Conservation (phyloP, 1,139 yeast species). For the Diutina scorzettiae region DNA sequence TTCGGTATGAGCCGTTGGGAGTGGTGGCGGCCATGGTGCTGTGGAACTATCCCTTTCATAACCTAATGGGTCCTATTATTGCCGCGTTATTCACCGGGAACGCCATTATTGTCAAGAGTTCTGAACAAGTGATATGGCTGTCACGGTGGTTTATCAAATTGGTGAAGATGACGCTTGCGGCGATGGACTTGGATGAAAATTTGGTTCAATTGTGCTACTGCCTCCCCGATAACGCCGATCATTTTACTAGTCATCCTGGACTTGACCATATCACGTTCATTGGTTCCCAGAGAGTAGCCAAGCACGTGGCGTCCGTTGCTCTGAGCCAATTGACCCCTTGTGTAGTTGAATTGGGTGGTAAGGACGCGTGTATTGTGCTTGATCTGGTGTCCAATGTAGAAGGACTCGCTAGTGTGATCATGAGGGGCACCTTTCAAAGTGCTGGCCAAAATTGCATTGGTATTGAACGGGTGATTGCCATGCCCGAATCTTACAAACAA, state of each 20-base stretch:
- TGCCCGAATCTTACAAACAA: slow-evolving; percentile 50
- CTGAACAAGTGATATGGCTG: slow-evolving; percentile 94
- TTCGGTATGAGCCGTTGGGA: slow-evolving; percentile 82
- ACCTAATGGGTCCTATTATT: slow-evolving; percentile 81
- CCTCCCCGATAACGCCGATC: slow-evolving; percentile 78
- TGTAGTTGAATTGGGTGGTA: slow-evolving; percentile 92
- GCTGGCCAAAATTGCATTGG: slow-evolving; percentile 98
- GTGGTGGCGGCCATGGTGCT: slow-evolving; percentile 87
- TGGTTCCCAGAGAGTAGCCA: slow-evolving; percentile 92
- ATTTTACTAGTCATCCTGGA: slow-evolving; percentile 73
- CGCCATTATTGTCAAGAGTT: slow-evolving; percentile 81
- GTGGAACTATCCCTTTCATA: slow-evolving; percentile 96
- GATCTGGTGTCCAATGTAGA: slow-evolving; percentile 53
- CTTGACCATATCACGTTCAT: slow-evolving; percentile 84
- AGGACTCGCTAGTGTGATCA: slow-evolving; percentile 64
- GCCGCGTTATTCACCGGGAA: slow-evolving; percentile 87
- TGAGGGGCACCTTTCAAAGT: slow-evolving; percentile 94
- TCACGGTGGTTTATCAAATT: slow-evolving; percentile 63
- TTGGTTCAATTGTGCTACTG: slow-evolving; percentile 72
- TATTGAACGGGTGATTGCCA: slow-evolving; percentile 80
- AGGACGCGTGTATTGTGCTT: slow-evolving; percentile 78
- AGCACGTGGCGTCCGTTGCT: slow-evolving; percentile 72
- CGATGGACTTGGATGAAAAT: slow-evolving; percentile 66
- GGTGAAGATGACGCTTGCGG: slow-evolving; percentile 57
- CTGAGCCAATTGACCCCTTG: slow-evolving; percentile 79